A percentile compares a stretch with the other conserved stretches of the same genome.
Evolutionary conservation across 176 grass and related monocot genomes (phyloP).

Genomic region (Secale cereale): DNA sequence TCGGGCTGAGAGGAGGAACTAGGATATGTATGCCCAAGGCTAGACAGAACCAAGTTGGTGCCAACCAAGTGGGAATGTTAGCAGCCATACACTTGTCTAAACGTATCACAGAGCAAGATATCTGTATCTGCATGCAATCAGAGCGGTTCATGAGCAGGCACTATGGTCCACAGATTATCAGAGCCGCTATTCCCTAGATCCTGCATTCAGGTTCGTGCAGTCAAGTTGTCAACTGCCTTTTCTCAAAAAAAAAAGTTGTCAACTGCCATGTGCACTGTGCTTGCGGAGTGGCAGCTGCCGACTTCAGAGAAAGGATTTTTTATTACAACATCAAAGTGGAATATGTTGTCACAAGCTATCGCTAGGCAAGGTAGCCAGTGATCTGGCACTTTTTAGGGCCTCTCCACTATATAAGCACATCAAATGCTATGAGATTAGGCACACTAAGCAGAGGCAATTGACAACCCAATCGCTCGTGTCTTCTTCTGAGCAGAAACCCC

Average conservation of each 20-base stretch:
- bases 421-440: neutral
- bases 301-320: neutral
- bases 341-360: conserved; percentile 3
- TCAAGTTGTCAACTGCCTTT: conserved; percentile 2
- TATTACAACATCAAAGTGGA: neutral
- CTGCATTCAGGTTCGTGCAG: conserved; percentile 10
- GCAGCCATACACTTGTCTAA: conserved; percentile 7
- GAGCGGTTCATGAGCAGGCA: neutral
- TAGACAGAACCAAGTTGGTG: conserved; percentile 21
- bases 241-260: no score
- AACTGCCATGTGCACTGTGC: conserved; percentile 24
- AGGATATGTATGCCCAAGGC: conserved; percentile 35
- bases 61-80: neutral
- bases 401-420: conserved; percentile 31
- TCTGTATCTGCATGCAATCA: conserved; percentile 28
- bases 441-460: neutral
- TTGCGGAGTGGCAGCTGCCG: conserved; percentile 2
- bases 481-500: neutral
- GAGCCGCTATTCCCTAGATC: conserved; percentile 17
- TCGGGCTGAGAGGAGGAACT: neutral
- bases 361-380: neutral
- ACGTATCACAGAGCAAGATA: neutral
- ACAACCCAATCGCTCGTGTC: neutral
- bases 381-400: neutral
- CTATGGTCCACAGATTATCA: conserved; percentile 14